Conservation (phyloP, 768 basidiomycete species). For the Naganishia kalamii region DNA sequence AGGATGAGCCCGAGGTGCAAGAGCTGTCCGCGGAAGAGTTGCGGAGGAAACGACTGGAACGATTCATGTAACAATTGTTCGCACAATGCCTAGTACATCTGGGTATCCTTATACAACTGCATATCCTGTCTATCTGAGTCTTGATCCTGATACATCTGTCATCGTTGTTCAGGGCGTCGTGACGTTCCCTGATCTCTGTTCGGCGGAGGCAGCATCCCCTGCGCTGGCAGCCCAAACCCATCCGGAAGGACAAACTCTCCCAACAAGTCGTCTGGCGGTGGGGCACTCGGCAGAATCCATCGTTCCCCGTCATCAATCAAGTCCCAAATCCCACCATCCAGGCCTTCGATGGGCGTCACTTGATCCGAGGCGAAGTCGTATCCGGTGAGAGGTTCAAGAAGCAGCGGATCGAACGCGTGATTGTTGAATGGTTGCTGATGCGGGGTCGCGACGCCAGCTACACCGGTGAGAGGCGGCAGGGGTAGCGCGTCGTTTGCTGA, state of each 20-base stretch:
- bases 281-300: constrained; percentile 8
- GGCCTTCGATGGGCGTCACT: not conserved
- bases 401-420: constrained; percentile 7
- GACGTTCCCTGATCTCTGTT: not conserved
- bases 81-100: not conserved
- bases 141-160: too few species aligned
- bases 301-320: constrained; percentile 9
- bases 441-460: too few species aligned
- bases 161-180: too few species aligned
- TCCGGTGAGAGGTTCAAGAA: not conserved
- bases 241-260: not conserved
- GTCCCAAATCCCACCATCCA: constrained; percentile 6
- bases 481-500: too few species aligned
- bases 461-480: too few species aligned
- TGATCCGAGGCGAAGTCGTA: not conserved
- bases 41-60: constrained; percentile 16
- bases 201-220: not conserved
- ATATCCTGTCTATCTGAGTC: not conserved
- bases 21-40: constrained; percentile 20
- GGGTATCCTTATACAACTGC: constrained; percentile 7
- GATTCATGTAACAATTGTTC: constrained; percentile 3
- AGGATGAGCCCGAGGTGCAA: constrained; percentile 12
- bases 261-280: constrained; percentile 1
- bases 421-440: not conserved
- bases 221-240: not conserved